These are phyloP conservation scores for Aureobasidium sp. DNA, from an alignment of 2,329 filamentous ascomycete genomes.

Conservation along the genomic window DNA sequence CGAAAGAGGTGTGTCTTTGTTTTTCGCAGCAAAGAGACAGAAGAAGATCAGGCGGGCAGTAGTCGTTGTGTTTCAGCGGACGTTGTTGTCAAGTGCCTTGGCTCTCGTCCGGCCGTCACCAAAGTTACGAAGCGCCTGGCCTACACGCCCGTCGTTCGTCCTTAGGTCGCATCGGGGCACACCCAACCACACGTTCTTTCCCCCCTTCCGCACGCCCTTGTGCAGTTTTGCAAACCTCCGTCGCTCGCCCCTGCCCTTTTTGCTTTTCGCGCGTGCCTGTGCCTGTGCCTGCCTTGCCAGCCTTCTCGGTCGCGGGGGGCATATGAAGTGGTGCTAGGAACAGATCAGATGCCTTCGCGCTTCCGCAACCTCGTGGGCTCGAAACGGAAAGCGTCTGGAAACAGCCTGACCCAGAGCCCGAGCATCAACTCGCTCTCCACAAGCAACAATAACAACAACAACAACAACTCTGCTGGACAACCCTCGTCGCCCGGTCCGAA, in stretches of 20 bases:
- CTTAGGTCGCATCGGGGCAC: conserved; percentile 4
- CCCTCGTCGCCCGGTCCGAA: conserved; percentile 22
- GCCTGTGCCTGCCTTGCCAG: neutral
- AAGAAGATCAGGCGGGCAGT: neutral
- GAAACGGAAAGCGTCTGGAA: conserved; percentile 62
- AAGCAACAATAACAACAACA: conserved; percentile 22
- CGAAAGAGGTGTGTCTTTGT: no score
- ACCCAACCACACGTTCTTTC: conserved; percentile 13
- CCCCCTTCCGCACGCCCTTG: neutral
- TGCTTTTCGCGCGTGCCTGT: conserved; percentile 1
- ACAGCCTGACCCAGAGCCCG: conserved; percentile 37
- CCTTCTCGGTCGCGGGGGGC: conserved; percentile 1
- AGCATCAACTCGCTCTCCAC: conserved; percentile 30
- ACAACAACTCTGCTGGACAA: conserved; percentile 23
- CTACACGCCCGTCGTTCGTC: neutral
- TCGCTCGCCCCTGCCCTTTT: neutral
- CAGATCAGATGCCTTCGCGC: conserved; percentile 73
- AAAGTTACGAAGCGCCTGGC: conserved; percentile 11
- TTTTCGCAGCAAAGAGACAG: no score
- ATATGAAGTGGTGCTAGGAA: conserved; percentile 37
- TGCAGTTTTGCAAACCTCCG: neutral
- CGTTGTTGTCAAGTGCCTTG: conserved; percentile 14
- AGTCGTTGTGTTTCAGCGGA: neutral
- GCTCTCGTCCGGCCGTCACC: neutral
- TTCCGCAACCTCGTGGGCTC: conserved; percentile 75